Conservation (phyloP, 441 rosid genomes). For the Rhodomyrtus psidioides region DNA sequence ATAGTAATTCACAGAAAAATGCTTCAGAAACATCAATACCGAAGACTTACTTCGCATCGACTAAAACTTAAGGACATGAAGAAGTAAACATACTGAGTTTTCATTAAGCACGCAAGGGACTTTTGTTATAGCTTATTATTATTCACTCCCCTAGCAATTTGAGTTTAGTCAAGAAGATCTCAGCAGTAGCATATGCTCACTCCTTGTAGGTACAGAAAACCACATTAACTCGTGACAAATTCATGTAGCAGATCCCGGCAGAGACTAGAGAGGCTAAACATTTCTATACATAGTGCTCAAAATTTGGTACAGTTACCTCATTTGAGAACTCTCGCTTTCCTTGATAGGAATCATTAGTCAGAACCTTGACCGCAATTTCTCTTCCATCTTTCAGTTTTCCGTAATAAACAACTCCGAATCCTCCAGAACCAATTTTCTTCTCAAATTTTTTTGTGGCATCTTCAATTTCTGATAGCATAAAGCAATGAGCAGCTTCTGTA, state of each 20-base stretch:
- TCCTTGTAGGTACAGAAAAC: background rate
- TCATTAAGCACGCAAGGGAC: background rate
- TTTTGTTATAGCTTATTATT: background rate
- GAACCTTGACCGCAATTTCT: conserved; percentile 94
- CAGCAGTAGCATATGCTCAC: background rate
- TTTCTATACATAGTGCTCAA: background rate
- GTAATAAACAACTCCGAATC: conserved; percentile 88
- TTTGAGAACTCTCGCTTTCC: conserved; percentile 91
- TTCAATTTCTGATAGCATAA: conserved; percentile 60
- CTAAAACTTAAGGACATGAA: background rate
- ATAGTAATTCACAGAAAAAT: background rate
- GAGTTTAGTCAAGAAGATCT: background rate
- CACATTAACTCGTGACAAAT: background rate
- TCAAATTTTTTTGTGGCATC: conserved; percentile 74
- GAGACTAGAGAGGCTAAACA: background rate
- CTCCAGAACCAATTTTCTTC: conserved; percentile 94
- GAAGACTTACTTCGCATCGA: background rate
- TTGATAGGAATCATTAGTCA: conserved; percentile 71
- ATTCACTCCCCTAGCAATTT: background rate
- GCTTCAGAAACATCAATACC: background rate
- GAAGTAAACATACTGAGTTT: background rate
- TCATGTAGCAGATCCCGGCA: background rate
- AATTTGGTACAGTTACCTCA: conserved; percentile 44
- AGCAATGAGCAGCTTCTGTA: conserved; percentile 78
- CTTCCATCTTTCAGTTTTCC: conserved; percentile 78